Base-by-base conservation (phyloP, 176 grass and related monocot genomes). In the Cenchrus fungigraminus region DNA sequence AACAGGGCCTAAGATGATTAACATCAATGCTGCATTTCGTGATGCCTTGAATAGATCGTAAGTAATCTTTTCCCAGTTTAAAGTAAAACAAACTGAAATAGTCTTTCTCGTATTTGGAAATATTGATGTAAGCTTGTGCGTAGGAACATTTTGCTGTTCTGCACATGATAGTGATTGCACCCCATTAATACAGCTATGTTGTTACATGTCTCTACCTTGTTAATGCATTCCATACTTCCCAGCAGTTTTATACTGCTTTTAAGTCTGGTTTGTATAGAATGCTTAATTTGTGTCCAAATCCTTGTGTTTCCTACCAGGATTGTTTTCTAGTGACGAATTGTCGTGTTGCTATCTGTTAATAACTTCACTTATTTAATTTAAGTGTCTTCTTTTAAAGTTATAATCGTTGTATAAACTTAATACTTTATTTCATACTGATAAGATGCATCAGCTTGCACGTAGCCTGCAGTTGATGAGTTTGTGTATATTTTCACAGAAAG, bases 21-120 rank as follows among this genome's bases (percentile, higher is more conserved):
- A 79, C 34, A 87, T 96, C 46, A 68, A 42, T 83, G 65, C 93
- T 80, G 85, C 84, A 86, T 77, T 60, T 58, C 83, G 65, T 70
- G 90, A 99, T 82, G 87, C 82, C 47, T 84, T 78, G 61, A 80
- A 85, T 89, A 81, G 58, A 94, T 91, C 71, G 91, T 99, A 78
- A 94, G 93, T 89, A 84, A 66, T 16, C 71, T 12, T 9, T 61
- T 56, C 44, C 22, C 40, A 12, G 70, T 89, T 70, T 9, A 60
- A 75, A 14, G 15, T 55, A 17, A 42, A 28, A 78, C 45, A 42
- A 20, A 12, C 2, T 32, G 2, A 65, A 71, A 58, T 57, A 59
- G 5, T 50, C 10, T 9, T 52, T 4, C 14, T 59, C 3, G 15
- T 68, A 73, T 3, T 74, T 77, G 57, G 15, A 78, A 32, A 54